A percentile compares a stretch with the other conserved stretches of the same genome.
Evolutionary conservation across 768 basidiomycete genomes (phyloP).

Genomic region (Leccinellum luteum): DNA sequence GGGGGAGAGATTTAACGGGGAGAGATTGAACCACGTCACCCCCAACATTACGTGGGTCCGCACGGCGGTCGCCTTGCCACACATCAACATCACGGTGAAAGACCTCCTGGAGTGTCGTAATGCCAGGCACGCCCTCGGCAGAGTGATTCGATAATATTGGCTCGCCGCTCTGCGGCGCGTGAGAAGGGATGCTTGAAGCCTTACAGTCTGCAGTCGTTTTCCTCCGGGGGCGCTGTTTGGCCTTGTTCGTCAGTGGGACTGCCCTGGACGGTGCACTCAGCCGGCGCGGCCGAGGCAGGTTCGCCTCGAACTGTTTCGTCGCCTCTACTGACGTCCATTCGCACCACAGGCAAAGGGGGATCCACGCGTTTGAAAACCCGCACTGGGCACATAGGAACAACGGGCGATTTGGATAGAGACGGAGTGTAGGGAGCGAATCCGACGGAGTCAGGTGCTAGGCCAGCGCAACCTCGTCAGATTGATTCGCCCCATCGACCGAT

Average conservation of each 20-base stretch:
- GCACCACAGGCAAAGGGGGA: constrained; percentile 53
- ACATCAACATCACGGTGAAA: constrained; percentile 16
- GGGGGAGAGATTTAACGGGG: background rate
- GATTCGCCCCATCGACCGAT: constrained; percentile 12
- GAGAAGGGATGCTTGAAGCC: constrained; percentile 18
- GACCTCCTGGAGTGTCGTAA: constrained; percentile 29
- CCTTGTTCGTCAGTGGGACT: constrained; percentile 12
- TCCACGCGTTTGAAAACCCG: constrained; percentile 46
- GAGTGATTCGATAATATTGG: constrained; percentile 5
- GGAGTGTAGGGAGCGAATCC: constrained; percentile 45
- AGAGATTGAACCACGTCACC: background rate
- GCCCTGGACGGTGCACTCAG: constrained; percentile 28
- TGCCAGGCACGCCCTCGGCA: constrained; percentile 19
- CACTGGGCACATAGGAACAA: constrained; percentile 46
- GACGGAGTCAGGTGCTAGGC: constrained; percentile 43
- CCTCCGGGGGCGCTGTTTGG: constrained; percentile 5
- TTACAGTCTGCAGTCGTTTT: constrained; percentile 24
- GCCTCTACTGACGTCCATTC: constrained; percentile 45
- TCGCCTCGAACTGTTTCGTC: constrained; percentile 38
- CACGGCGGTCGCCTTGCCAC: constrained; percentile 12
- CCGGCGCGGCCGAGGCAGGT: constrained; percentile 35
- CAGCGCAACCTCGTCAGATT: constrained; percentile 11
- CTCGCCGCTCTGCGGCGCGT: constrained; percentile 23
- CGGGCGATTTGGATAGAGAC: constrained; percentile 40
- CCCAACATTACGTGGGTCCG: constrained; percentile 15